Evolutionary conservation across 306 rosid genomes (phyloP), one percentile per base, ranked within the genome.

Genomic region (Cajanus cajan): DNA sequence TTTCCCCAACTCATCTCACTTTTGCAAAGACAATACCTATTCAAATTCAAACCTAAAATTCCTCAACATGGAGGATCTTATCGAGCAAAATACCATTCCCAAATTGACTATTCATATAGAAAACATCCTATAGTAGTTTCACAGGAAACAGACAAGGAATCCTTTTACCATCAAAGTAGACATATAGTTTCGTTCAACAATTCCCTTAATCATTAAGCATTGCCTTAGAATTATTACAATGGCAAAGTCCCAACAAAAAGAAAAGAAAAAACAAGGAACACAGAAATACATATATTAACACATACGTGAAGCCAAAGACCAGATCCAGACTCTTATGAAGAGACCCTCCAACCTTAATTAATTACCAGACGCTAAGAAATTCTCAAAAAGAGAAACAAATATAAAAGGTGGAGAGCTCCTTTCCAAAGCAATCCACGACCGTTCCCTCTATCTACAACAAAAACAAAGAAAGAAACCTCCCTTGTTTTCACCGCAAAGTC

Each of bases 331-430:
- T 13, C 31, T 0, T 47, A 43, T 39, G 2, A 33, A 39, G 18
- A 79, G 12, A 68, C 51, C 63, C 81, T 25, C 14, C 74, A 22
- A 61, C 57, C 80, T 71, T 79, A 59, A 37, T 28, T 28, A 28
- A 28, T n/a, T n/a, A n/a, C n/a, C 16, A 61, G 2, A 71, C 11
- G 2, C 33, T 44, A 43, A 45, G 34, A 1, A 7, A 16, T 0
- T 0, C 12, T 15, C 37, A 14, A 59, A 5, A n/a, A 15, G 9
- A 4, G 16, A 37, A 36, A 22, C 6, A 59, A 5, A 14, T 18
- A 55, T 3, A 18, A 4, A 41, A 36, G 37, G 15, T 22, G 19
- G 24, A 52, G 45, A 28, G 65, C 54, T 50, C 41, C 51, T 61
- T 37, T 37, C 65, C 5, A 25, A 1, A n/a, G 22, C 14, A 51